Base-by-base conservation (phyloP, 495 filamentous ascomycete genomes). In the Aspergillus egyptiacus region DNA sequence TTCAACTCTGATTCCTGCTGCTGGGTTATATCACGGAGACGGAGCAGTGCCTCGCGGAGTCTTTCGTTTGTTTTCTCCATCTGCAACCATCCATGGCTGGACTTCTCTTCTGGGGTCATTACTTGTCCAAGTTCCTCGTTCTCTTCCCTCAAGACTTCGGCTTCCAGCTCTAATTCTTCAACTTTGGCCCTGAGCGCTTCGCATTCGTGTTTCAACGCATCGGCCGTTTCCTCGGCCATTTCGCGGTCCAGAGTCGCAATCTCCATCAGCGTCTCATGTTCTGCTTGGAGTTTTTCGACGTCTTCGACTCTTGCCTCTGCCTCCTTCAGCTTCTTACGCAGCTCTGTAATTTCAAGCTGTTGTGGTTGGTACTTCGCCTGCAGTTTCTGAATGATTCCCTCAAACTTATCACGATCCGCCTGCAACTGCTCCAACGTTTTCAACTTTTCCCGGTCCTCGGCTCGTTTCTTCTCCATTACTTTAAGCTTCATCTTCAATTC, bases 181-280 rank as follows among this genome's bases (percentile, higher is more conserved):
- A 80, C 69, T 55, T 81, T 87, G 23, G 74, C 66, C 54, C 85
- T 84, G 35, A 95, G 65, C 4, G 79, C 72, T n/a, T 95, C 87
- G 15, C 91, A 73, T 64, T 97, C 93, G 2, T 79, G 75, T 61
- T 86, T 91, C 25, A 84, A 72, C 14, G 79, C 77, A 53, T 97
- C 93, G 5, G 86, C 84, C 28, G 81, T 87, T 60, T 97, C 91
- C 64, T 96, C 91, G 2, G 93, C 94, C 89, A 97, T 96, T 65
- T 97, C 91, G 13, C 89, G 77, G 60, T 98, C 93, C 15, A 98
- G 70, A 0, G 85, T 83, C 14, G 88, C 87, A 70, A 95, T 84
- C 70, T 98, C 94, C 66, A 96, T 69, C 13, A 84, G 73, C 5
- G 81, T 77, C 14, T 96, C 93, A 65, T 93, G 81, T 43, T 96